Evolutionary conservation across 1,139 yeast genomes (phyloP).

Genomic region (Lodderomyces parapsilosis): DNA sequence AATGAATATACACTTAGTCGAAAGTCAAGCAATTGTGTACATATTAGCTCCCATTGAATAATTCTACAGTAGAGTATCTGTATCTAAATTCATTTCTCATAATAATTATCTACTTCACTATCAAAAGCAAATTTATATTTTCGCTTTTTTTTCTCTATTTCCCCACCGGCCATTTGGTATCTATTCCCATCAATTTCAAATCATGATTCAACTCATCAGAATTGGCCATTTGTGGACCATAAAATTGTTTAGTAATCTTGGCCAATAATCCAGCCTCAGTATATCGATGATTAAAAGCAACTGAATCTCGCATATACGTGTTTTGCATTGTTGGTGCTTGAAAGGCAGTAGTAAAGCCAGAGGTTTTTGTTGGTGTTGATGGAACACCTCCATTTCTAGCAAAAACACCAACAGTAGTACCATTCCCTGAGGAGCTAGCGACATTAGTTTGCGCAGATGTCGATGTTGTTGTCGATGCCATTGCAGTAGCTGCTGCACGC

Average conservation of each 20-base stretch:
- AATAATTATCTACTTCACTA: no score
- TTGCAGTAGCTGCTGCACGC: conserved; percentile 2
- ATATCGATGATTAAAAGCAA: conserved; percentile 22
- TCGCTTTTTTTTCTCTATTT: conserved; percentile 1
- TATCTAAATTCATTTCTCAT: background rate
- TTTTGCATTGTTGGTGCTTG: conserved; percentile 2
- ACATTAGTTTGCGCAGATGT: background rate
- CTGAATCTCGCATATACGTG: conserved; percentile 2
- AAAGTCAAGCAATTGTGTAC: no score
- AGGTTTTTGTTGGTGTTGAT: background rate
- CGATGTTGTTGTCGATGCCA: no score
- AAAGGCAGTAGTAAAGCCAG: background rate
- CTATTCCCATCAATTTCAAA: conserved; percentile 37
- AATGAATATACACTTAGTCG: background rate
- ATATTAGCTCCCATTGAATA: no score
- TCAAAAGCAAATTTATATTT: background rate
- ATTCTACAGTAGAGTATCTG: background rate
- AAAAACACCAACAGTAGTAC: background rate
- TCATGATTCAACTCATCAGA: conserved; percentile 37
- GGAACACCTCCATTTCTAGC: background rate
- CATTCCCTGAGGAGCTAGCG: background rate
- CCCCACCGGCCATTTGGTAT: conserved; percentile 35
- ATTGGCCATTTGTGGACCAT: conserved; percentile 39
- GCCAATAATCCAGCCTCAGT: conserved; percentile 43
- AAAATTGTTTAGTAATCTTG: conserved; percentile 45